phyloP scores from a whole-genome alignment of 2,329 filamentous ascomycete genomes.

The Claviceps pazoutovae region DNA sequence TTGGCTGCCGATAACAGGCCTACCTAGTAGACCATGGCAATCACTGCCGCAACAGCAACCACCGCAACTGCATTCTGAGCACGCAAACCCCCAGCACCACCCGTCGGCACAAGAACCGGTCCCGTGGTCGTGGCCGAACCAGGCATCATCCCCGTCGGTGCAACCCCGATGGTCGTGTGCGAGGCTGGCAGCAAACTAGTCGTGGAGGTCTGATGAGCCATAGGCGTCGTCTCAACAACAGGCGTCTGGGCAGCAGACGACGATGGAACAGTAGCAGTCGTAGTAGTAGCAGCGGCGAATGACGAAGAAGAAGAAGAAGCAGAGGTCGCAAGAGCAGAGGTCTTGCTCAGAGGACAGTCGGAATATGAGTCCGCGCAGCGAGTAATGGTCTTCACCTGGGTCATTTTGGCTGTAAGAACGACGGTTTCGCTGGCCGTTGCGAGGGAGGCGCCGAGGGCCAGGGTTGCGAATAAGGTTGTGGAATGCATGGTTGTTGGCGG shows the following conservation, averaged over 20 bases:
- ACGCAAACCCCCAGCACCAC: slow-evolving; percentile 22
- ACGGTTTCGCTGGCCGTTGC: slow-evolving; percentile 24
- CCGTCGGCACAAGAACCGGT: slow-evolving; percentile 12
- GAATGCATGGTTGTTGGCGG: slow-evolving; percentile 30
- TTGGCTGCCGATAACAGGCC: background rate
- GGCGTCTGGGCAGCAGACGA: slow-evolving; percentile 7
- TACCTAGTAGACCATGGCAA: slow-evolving; percentile 23
- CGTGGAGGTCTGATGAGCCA: background rate
- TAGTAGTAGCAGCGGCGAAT: slow-evolving; percentile 1
- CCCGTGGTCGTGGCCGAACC: slow-evolving; percentile 9
- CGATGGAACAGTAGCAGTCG: slow-evolving; percentile 10
- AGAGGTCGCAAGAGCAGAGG: slow-evolving; percentile 4
- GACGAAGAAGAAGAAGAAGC: slow-evolving; percentile 12
- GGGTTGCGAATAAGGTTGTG: slow-evolving; percentile 26
- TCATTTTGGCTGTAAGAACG: slow-evolving; percentile 30
- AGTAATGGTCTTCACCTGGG: slow-evolving; percentile 32
- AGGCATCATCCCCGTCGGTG: slow-evolving; percentile 9
- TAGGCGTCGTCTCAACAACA: slow-evolving; percentile 3
- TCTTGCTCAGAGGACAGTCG: slow-evolving; percentile 26
- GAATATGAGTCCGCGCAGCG: slow-evolving; percentile 29
- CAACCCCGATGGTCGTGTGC: slow-evolving; percentile 13
- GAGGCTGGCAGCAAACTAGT: slow-evolving; percentile 3
- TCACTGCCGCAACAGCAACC: slow-evolving; percentile 24
- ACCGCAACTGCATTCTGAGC: slow-evolving; percentile 27
- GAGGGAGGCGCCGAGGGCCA: slow-evolving; percentile 27